Conservation (phyloP, 2,329 filamentous ascomycete genomes). For the Clarireedia hainanense region DNA sequence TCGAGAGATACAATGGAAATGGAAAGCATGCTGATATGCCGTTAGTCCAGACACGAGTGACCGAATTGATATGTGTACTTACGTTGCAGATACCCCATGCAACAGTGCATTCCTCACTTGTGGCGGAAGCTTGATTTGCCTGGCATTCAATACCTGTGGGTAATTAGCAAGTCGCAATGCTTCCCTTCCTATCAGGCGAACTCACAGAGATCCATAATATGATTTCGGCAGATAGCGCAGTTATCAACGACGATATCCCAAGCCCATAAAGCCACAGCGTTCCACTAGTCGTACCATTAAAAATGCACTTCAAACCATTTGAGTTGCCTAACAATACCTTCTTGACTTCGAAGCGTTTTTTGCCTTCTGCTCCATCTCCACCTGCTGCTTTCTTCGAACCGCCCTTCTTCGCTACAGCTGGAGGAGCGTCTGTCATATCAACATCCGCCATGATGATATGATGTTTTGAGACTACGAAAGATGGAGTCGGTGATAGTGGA, state of each 20-base stretch:
- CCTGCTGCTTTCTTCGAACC: conserved; percentile 40
- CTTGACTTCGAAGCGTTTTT: conserved; percentile 98
- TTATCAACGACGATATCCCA: conserved; percentile 99
- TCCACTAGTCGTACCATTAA: conserved; percentile 59
- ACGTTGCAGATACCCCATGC: conserved; percentile 99
- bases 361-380: conserved; percentile 54
- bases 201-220: conserved; percentile 98
- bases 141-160: conserved; percentile 85
- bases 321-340: conserved; percentile 54
- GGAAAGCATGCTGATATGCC: conserved; percentile 77
- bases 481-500: neutral
- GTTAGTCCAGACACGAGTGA: conserved; percentile 3
- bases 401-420: conserved; percentile 46
- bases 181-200: conserved; percentile 9
- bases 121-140: conserved; percentile 94
- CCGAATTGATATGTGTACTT: conserved; percentile 33
- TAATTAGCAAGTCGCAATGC: conserved; percentile 9
- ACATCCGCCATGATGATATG: conserved; percentile 72
- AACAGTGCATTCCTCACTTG: conserved; percentile 95
- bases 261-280: conserved; percentile 94
- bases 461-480: neutral
- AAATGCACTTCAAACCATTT: neutral
- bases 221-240: conserved; percentile 97
- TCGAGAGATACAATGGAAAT: conserved; percentile 98
- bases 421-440: conserved; percentile 85